Base-by-base conservation (phyloP, 495 filamentous ascomycete species). In the Delitschia confertaspora region DNA sequence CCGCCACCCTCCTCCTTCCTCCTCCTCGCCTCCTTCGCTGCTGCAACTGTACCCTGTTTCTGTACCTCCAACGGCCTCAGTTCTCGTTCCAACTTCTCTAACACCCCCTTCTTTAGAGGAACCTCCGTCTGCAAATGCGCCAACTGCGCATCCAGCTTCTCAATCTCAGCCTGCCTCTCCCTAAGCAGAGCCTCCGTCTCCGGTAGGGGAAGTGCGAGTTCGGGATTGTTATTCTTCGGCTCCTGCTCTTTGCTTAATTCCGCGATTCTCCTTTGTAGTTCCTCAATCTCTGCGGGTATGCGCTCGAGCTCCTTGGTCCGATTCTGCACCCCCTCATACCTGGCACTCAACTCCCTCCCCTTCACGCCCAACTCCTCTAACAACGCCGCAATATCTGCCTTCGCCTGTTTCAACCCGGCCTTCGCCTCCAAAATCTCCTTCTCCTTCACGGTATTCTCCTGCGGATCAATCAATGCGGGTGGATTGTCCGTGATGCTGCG, bases 381-480 rank as follows among this genome's bases (percentile, higher is more conserved):
- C 68, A 88, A 73, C 18, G 68, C 66, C n/a, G 76, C 73, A 1
- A 93, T 85, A 31, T 89, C 82, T 19, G 73, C 70, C 64, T 98
- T 98, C 47, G 80, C 76, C 23, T 73, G 69, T 55, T 88, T 82
- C 0, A 95, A 71, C 22, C 70, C 70, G 1, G 79, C 78, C 49
- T 98, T 96, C 17, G 81, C 78, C 17, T 69, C 73, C 3, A 70
- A 68, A 20, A 95, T 72, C 45, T 76, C 63, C 31, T 68, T 71
- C 60, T 94, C 88, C 22, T 95, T 68, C 40, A 83, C 80, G 13
- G 80, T 72, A 60, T 93, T 95, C 49, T 95, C 87, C 52, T 80
- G 72, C 31, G 80, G 74, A 11, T 80, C 81, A 42, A 93, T 82
- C 29, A 95, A 78, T 10, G 85, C 69, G 1, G 88, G 89, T 25